phyloP scores from a whole-genome alignment of 176 grass and related monocot species.

The Poa annua region DNA sequence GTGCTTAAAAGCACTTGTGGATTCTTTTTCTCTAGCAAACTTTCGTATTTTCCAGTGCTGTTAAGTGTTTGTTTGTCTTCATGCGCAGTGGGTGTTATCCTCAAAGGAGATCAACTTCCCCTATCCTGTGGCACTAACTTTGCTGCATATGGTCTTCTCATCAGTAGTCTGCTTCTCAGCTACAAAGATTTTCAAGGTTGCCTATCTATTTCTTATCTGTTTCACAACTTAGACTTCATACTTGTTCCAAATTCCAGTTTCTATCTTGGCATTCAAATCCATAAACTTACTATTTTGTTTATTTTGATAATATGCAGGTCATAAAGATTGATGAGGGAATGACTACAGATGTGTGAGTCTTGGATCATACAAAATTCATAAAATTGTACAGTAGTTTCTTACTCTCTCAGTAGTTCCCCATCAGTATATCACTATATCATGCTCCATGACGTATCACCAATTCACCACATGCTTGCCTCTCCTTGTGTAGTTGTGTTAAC shows the following conservation, averaged over 20 bases:
- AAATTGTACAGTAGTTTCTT: conserved; percentile 29
- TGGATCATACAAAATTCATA: conserved; percentile 29
- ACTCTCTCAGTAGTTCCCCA: background rate
- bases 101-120: conserved; percentile 98
- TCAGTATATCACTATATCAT: conserved; percentile 32
- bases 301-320: conserved; percentile 65
- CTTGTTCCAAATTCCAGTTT: conserved; percentile 23
- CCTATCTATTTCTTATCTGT: background rate
- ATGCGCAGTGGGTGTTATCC: conserved; percentile 90
- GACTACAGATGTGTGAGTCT: conserved; percentile 93
- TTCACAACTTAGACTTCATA: conserved; percentile 13
- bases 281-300: conserved; percentile 46
- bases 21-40: background rate
- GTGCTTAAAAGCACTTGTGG: background rate
- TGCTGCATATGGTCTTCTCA: conserved; percentile 97
- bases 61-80: conserved; percentile 42
- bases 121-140: conserved; percentile 96
- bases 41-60: background rate
- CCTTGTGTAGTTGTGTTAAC: conserved; percentile 17
- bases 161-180: conserved; percentile 85
- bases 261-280: conserved; percentile 17
- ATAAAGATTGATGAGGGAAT: conserved; percentile 98
- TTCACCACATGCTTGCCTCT: background rate
- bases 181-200: conserved; percentile 92
- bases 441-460: background rate